Conservation (phyloP, 1,284 basidiomycete genomes). For the Ceratobasidium sp. region DNA sequence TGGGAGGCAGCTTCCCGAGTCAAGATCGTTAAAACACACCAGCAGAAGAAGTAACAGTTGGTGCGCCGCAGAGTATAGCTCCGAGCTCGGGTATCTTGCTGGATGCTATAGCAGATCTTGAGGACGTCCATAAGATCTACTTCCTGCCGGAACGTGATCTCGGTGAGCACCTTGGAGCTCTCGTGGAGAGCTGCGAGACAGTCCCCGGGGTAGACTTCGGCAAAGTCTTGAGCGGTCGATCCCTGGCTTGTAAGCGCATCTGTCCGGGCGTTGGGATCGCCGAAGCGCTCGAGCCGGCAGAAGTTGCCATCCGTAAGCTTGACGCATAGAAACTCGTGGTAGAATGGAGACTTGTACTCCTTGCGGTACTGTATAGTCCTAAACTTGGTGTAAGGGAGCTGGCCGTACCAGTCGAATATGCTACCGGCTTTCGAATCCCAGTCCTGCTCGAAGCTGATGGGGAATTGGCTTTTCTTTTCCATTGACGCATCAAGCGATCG, state of each 20-base stretch:
- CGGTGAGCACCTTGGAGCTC: neutral
- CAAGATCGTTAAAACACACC: neutral
- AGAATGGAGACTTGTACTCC: slow-evolving; percentile 4
- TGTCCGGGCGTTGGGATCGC: neutral
- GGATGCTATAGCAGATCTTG: neutral
- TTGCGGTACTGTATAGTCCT: slow-evolving; percentile 20
- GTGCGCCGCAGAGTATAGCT: neutral
- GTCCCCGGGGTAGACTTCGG: neutral
- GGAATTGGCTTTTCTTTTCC: too few relatives aligned
- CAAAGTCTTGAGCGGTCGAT: too few relatives aligned
- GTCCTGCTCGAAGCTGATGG: too few relatives aligned
- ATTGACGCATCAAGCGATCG: too few relatives aligned
- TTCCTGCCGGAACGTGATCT: neutral
- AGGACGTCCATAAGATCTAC: slow-evolving; percentile 2
- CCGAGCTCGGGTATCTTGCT: neutral
- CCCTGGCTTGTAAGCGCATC: neutral
- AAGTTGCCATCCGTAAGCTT: neutral
- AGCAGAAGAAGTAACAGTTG: slow-evolving; percentile 15
- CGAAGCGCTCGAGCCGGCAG: neutral
- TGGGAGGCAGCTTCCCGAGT: slow-evolving; percentile 4
- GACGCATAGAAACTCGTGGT: slow-evolving; percentile 13
- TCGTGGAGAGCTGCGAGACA: neutral
- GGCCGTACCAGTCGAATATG: neutral
- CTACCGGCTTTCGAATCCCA: too few relatives aligned
- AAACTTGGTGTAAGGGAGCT: neutral